Evolutionary conservation across 768 basidiomycete species (phyloP), one percentile per base, ranked within the genome.

Genomic region (Mycena haematopus): DNA sequence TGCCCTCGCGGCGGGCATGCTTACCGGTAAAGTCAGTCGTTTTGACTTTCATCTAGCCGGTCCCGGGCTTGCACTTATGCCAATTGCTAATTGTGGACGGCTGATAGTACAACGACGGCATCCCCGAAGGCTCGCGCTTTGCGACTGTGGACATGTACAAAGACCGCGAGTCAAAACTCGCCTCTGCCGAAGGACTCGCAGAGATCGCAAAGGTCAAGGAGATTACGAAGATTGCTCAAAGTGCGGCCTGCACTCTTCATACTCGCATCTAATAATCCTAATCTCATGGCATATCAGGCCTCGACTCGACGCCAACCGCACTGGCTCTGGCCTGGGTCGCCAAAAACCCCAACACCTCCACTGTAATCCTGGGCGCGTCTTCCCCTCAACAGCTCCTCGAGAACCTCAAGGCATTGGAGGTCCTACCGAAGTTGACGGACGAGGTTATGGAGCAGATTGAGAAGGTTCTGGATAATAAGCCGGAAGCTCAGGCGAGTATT

Each of bases 301-400:
- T 93, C 45, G 81, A 81, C 22, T 84, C 85, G 56, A 86, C 79
- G 2, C 79, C 84, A 42, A 77, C 84, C 35, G 83, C 86, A n/a
- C 80, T 95, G 36, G 88, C 93, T 7, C 82, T 93, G 46, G 92
- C 92, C 11, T 94, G 91, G 90, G 76, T 88, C 9, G 84, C 87
- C 27, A 79, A 74, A 65, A 87, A 90, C 73, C 84, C 86, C 10
- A 86, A 87, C 72, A 88, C 86, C 3, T 81, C 80, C 50, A 86
- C 84, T 19, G 81, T 90, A 61, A 88, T 91, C 69, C 79, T 90
- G 52, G 90, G 90, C 11, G 89, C 86, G 0, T 80, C 86, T 11
- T 85, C 79, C 59, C 82, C 85, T 2, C 79, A 86, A 63, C 90
- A 91, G 70, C 74, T 91, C 27, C 56, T 80, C 33, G 86, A 89